phyloP scores from a whole-genome alignment of 2,329 filamentous ascomycete genomes.

The Colletotrichum tanaceti region DNA sequence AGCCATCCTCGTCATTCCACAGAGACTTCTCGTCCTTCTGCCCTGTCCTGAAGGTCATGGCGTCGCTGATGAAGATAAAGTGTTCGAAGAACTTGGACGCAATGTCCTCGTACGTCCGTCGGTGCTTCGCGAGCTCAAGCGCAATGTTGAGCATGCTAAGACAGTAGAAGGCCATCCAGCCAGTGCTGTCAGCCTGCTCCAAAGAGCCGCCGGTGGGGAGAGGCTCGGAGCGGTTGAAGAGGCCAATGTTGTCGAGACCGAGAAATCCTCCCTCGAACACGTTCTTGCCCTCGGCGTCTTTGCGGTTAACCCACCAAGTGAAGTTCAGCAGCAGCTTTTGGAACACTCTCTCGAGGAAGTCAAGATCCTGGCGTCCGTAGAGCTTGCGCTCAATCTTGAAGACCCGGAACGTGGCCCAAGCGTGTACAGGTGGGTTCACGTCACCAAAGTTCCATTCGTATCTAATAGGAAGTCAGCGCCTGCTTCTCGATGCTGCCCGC shows the following conservation, averaged over 20 bases:
- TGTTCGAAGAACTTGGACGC: conserved; percentile 99
- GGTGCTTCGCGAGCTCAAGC: conserved; percentile 93
- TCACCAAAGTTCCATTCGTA: conserved; percentile 98
- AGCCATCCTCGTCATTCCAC: conserved; percentile 96
- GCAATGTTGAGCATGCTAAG: conserved; percentile 97
- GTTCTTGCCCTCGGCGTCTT: conserved; percentile 94
- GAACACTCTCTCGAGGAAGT: conserved; percentile 96
- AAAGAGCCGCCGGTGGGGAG: conserved; percentile 92
- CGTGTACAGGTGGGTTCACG: conserved; percentile 95
- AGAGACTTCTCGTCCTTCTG: conserved; percentile 81
- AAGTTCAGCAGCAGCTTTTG: conserved; percentile 97
- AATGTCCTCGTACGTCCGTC: conserved; percentile 95
- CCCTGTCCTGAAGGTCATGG: conserved; percentile 86
- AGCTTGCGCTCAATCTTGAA: conserved; percentile 99
- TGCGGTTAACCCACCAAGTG: conserved; percentile 99
- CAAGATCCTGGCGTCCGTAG: conserved; percentile 92
- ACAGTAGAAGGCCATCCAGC: conserved; percentile 99
- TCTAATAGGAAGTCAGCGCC: conserved; percentile 49
- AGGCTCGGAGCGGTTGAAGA: conserved; percentile 97
- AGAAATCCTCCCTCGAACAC: conserved; percentile 97
- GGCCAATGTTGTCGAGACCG: conserved; percentile 94
- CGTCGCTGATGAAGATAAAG: conserved; percentile 97
- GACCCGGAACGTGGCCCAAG: conserved; percentile 93
- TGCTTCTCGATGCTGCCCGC: neutral
- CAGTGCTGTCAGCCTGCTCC: conserved; percentile 96